phyloP scores from a whole-genome alignment of 192 early-diverging fungal species.

The Borealophlyctis nickersoniae region DNA sequence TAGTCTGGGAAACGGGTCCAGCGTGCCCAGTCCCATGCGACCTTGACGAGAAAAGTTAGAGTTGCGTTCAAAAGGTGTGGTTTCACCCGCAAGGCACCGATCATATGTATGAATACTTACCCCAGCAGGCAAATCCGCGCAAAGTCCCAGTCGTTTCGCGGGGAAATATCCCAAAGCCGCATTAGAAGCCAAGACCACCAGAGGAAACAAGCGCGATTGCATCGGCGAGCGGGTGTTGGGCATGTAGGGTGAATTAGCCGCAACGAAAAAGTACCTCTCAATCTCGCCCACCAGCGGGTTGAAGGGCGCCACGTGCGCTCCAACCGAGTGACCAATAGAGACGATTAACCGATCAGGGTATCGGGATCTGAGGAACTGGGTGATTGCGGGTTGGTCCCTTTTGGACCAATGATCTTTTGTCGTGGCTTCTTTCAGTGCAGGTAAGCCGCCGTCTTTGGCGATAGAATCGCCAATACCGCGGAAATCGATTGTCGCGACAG shows the following conservation, averaged over 20 bases:
- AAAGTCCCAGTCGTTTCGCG: conserved; percentile 31
- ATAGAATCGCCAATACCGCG: conserved; percentile 19
- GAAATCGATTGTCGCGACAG: conserved; percentile 10
- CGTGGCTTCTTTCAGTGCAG: background rate
- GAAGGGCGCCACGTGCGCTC: conserved; percentile 14
- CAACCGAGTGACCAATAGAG: conserved; percentile 12
- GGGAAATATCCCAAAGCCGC: conserved; percentile 42
- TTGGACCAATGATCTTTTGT: conserved; percentile 18
- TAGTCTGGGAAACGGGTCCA: conserved; percentile 16
- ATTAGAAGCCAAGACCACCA: no score
- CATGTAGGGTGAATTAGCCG: no score
- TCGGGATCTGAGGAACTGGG: background rate
- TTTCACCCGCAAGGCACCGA: no score
- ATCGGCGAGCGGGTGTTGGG: no score
- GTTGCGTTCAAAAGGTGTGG: no score
- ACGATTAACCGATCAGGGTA: conserved; percentile 18
- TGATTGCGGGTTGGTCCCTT: conserved; percentile 16
- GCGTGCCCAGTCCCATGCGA: conserved; percentile 14
- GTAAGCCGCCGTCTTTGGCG: background rate
- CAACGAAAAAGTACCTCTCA: conserved; percentile 9
- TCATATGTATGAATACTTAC: no score
- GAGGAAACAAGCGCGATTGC: no score
- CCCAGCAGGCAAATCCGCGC: conserved; percentile 15
- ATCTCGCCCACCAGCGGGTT: conserved; percentile 9
- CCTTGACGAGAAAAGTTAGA: no score